Evolutionary conservation across 2,329 filamentous ascomycete genomes (phyloP).

Genomic region (Pestalotiopsis fici): DNA sequence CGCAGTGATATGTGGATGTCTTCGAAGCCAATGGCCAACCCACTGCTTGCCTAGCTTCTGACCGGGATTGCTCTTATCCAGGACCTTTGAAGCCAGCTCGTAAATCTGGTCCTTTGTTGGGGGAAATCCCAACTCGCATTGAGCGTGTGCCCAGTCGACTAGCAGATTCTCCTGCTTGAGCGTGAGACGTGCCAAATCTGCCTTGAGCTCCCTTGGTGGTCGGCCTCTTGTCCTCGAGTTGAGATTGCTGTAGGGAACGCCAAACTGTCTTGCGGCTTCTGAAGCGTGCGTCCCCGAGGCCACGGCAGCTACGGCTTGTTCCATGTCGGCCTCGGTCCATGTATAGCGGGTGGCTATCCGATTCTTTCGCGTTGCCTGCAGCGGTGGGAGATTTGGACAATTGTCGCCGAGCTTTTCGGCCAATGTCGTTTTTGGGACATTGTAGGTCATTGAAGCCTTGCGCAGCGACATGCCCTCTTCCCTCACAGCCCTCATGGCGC

Average conservation of each 20-base stretch:
- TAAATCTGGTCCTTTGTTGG: constrained; percentile 25
- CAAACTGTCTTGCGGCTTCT: constrained; percentile 21
- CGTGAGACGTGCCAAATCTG: constrained; percentile 20
- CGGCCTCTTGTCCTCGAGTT: constrained; percentile 21
- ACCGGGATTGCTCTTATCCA: constrained; percentile 17
- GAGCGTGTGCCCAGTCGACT: constrained; percentile 24
- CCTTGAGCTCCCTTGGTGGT: constrained; percentile 18
- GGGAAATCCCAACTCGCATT: constrained; percentile 22
- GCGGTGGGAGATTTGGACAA: constrained; percentile 16
- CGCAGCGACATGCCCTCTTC: constrained; percentile 23
- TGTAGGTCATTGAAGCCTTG: constrained; percentile 19
- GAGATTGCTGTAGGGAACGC: constrained; percentile 24
- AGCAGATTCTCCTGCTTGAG: constrained; percentile 24
- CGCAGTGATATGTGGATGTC: constrained; percentile 20
- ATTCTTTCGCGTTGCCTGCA: constrained; percentile 11
- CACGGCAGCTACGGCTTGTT: constrained; percentile 19
- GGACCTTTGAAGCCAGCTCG: constrained; percentile 19
- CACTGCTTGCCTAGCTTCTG: constrained; percentile 25
- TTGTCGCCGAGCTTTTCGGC: constrained; percentile 19
- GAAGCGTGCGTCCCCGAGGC: constrained; percentile 13
- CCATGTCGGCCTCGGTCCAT: constrained; percentile 23
- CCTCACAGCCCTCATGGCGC: constrained; percentile 17
- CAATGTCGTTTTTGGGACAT: constrained; percentile 24
- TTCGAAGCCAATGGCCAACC: constrained; percentile 25
- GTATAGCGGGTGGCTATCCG: constrained; percentile 12